Evolutionary conservation across 441 rosid genomes (phyloP), one percentile per base, ranked within the genome.

Genomic region (Geranium incanum): DNA sequence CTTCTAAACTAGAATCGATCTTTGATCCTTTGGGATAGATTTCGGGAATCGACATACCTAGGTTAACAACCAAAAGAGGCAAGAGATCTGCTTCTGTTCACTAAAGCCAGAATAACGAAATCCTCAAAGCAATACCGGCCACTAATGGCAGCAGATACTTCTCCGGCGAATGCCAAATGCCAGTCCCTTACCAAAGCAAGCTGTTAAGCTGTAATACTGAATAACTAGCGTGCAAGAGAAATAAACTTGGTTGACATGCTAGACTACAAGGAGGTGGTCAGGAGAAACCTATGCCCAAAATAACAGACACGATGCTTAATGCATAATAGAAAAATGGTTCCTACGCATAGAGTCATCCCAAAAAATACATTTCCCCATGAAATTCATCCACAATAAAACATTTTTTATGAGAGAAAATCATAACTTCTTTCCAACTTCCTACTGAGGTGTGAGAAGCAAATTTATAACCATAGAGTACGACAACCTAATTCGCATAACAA

Each of bases 371-470:
- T 2, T 3, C 12, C 5, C 57, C 66, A 19, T 12, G 66, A 62
- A 23, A 21, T 19, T 18, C 65, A 18, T 60, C 65, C 36, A 60
- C 5, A 13, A 23, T 23, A 62, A 62, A 62, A 62, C 11, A 9
- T n/a, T 62, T 33, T 12, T 21, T 28, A 13, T 62, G 66, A 9
- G 36, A 62, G 36, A 62, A 62, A 62, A 21, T 19, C 66, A 33
- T 23, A 19, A 36, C 13, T 62, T 23, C 28, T 12, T 62, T 62
- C 37, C 66, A 23, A 62, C 11, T 62, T 62, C 6, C 37, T 8
- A 62, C 13, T 62, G 15, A 62, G 66, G 36, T 62, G 66, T 62
- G 11, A 23, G 37, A 62, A 62, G 23, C 66, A 62, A 62, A 62
- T 23, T 9, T 12, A 33, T 62, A 62, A 62, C 15, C 66, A 62